Evolutionary conservation across 2,329 filamentous ascomycete species (phyloP).

Genomic region (Coniochaeta sp.): DNA sequence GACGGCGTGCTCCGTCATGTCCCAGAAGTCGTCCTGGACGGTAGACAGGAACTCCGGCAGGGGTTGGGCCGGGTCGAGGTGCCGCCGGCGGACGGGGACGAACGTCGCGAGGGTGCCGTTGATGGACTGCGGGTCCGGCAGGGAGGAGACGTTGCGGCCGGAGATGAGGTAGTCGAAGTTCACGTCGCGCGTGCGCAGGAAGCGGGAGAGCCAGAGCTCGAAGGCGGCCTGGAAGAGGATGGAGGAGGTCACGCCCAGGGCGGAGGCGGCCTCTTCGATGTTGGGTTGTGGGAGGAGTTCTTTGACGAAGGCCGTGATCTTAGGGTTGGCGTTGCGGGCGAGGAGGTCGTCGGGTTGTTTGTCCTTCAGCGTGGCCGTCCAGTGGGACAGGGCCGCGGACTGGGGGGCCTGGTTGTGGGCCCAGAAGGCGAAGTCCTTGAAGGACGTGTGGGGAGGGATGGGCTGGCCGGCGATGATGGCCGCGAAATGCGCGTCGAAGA

Average conservation of each 20-base stretch:
- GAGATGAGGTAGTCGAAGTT: slow-evolving; percentile 27
- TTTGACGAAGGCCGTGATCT: slow-evolving; percentile 4
- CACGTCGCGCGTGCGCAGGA: slow-evolving; percentile 15
- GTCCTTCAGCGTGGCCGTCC: slow-evolving; percentile 8
- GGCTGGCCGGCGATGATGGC: slow-evolving; percentile 14
- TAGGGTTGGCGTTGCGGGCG: slow-evolving; percentile 1
- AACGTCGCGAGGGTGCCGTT: slow-evolving; percentile 30
- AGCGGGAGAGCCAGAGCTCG: slow-evolving; percentile 19
- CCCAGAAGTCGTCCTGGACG: slow-evolving; percentile 8
- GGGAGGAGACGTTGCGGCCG: slow-evolving; percentile 27
- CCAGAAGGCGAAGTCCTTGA: slow-evolving; percentile 20
- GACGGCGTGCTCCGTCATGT: slow-evolving; percentile 7
- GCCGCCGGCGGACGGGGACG: slow-evolving; percentile 20
- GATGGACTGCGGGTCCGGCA: slow-evolving; percentile 26
- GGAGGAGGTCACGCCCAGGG: slow-evolving; percentile 21
- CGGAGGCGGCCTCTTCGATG: neutral
- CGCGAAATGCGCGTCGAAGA: slow-evolving; percentile 26
- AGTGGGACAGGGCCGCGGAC: slow-evolving; percentile 13
- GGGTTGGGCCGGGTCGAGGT: slow-evolving; percentile 5
- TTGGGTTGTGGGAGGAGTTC: slow-evolving; percentile 8
- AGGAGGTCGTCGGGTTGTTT: slow-evolving; percentile 3
- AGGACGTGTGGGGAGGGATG: slow-evolving; percentile 10
- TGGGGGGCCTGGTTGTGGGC: slow-evolving; percentile 10
- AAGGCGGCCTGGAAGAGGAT: slow-evolving; percentile 29
- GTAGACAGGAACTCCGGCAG: neutral